Conservation (phyloP, 345 rosid genomes). For the Firmiana major region DNA sequence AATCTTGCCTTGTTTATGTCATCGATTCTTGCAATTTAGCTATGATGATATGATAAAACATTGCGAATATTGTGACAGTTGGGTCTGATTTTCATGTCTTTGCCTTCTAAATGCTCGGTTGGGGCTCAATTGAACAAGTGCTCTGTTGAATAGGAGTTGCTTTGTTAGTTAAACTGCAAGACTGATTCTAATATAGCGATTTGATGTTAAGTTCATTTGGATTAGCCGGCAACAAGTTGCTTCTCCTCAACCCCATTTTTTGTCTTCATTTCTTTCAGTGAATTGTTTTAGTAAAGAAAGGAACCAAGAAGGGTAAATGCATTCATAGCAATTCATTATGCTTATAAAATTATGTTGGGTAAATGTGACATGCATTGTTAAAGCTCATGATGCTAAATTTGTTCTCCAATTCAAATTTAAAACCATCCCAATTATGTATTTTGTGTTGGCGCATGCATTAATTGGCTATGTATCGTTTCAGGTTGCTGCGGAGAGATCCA, state of each 20-base stretch:
- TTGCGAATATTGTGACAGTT: no score
- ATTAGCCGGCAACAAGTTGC: not conserved
- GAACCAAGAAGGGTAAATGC: not conserved
- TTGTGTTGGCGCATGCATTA: not conserved
- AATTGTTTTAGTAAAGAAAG: not conserved
- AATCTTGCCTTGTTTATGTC: no score
- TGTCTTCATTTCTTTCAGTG: not conserved
- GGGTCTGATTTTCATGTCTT: no score
- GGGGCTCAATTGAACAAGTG: not conserved
- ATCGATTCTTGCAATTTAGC: no score
- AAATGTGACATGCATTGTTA: not conserved
- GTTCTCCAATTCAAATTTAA: not conserved
- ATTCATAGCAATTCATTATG: not conserved
- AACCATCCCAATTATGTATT: not conserved
- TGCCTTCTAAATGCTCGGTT: no score
- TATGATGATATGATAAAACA: no score
- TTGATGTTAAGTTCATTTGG: not conserved
- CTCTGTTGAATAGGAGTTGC: not conserved
- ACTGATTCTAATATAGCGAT: not conserved
- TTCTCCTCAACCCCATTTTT: not conserved
- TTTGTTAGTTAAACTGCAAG: conserved; percentile 1
- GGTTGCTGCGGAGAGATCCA: conserved; percentile 95
- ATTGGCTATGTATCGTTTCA: conserved; percentile 23
- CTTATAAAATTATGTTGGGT: not conserved
- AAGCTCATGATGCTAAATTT: not conserved